Percentiles rank a stretch among this genome's conserved stretches.
Evolutionary conservation across 1,284 basidiomycete genomes (phyloP).

Genomic region (Exobasidium cylindrosporum): DNA sequence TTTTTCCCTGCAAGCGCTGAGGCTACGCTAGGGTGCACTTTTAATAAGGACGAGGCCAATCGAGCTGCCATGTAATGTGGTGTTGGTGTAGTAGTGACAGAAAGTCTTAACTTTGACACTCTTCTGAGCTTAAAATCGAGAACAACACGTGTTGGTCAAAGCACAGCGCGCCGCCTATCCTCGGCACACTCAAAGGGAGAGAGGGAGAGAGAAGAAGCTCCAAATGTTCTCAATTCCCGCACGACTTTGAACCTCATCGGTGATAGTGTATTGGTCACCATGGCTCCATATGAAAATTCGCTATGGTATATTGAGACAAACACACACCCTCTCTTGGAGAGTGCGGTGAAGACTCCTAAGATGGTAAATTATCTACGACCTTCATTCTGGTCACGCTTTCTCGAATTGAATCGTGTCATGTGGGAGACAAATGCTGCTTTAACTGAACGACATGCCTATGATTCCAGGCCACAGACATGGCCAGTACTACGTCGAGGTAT

Average conservation of each 20-base stretch:
- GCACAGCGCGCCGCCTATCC: too few relatives aligned
- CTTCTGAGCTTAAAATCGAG: neutral
- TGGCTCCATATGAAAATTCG: slow-evolving; percentile 63
- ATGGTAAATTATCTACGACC: slow-evolving; percentile 74
- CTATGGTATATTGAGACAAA: slow-evolving; percentile 93
- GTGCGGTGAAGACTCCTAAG: neutral
- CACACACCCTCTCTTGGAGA: slow-evolving; percentile 61
- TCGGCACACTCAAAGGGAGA: neutral
- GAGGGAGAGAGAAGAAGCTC: neutral
- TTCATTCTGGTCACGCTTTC: slow-evolving; percentile 83
- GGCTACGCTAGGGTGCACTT: neutral
- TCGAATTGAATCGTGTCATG: slow-evolving; percentile 91
- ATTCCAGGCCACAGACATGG: slow-evolving; percentile 87
- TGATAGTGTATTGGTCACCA: too few relatives aligned
- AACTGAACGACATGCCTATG: slow-evolving; percentile 89
- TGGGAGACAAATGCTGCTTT: slow-evolving; percentile 96
- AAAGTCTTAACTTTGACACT: too few relatives aligned
- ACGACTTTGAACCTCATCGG: neutral
- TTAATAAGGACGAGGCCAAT: neutral
- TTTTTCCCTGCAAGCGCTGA: slow-evolving; percentile 5
- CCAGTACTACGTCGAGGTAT: slow-evolving; percentile 86
- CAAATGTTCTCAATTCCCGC: neutral
- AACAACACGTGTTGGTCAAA: neutral
- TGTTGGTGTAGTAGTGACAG: too few relatives aligned
- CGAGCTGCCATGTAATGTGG: neutral